A percentile compares a stretch with the other conserved stretches of the same genome.
Conservation (phyloP, 495 filamentous ascomycete genomes). For the Mycothermus thermophilus region DNA sequence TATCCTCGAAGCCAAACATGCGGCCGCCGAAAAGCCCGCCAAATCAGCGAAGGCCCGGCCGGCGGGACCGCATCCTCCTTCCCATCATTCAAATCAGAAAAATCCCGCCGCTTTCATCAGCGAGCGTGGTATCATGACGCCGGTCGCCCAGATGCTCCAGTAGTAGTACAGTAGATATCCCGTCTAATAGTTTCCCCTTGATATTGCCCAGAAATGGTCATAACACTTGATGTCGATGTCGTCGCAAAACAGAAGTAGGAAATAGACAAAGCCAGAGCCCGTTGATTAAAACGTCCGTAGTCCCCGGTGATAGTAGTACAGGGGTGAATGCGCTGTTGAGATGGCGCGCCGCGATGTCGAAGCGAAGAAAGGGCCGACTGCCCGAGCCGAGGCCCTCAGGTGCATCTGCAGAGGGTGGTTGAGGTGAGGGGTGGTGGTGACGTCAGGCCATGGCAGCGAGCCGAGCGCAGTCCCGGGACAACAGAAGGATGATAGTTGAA, state of each 20-base stretch:
- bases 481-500: slow-evolving; percentile 4
- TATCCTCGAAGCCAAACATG: not conserved
- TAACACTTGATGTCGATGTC: slow-evolving; percentile 12
- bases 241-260: slow-evolving; percentile 5
- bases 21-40: not conserved
- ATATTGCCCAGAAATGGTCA: slow-evolving; percentile 6
- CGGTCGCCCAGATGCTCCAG: slow-evolving; percentile 13
- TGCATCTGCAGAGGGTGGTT: slow-evolving; percentile 9
- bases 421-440: not conserved
- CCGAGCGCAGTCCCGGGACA: no score
- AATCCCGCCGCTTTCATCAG: slow-evolving; percentile 7
- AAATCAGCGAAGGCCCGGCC: not conserved
- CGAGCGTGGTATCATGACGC: slow-evolving; percentile 17
- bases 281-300: slow-evolving; percentile 21
- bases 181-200: slow-evolving; percentile 10
- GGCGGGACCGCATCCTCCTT: not conserved
- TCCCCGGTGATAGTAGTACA: slow-evolving; percentile 18
- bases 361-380: slow-evolving; percentile 5
- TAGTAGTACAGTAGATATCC: slow-evolving; percentile 14
- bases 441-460: no score
- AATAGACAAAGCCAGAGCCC: slow-evolving; percentile 4
- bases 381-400: slow-evolving; percentile 17
- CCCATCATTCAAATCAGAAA: slow-evolving; percentile 1
- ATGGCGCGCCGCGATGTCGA: slow-evolving; percentile 4
- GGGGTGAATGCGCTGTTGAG: slow-evolving; percentile 4